Evolutionary conservation across 2,329 filamentous ascomycete genomes (phyloP).

Genomic region (Aspergillus japonicus): DNA sequence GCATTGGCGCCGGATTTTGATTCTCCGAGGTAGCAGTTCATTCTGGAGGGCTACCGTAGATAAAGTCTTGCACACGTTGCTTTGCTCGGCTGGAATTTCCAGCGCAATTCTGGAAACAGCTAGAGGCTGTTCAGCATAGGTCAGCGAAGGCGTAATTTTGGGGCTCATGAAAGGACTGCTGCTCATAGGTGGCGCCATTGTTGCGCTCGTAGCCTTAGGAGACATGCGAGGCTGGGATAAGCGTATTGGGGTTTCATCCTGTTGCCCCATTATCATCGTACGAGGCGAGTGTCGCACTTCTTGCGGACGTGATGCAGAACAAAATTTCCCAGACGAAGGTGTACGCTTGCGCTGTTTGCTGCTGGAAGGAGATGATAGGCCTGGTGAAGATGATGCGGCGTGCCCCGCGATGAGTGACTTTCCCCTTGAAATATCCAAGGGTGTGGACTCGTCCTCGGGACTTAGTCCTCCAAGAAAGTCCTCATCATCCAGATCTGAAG

Average conservation of each 20-base stretch:
- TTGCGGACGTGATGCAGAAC: slow-evolving; percentile 28
- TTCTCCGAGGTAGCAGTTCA: slow-evolving; percentile 37
- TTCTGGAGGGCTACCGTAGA: slow-evolving; percentile 39
- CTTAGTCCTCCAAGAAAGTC: slow-evolving; percentile 45
- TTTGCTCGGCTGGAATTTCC: background rate
- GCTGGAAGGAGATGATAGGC: slow-evolving; percentile 27
- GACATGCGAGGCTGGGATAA: slow-evolving; percentile 15
- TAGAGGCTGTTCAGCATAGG: background rate
- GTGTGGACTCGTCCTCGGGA: slow-evolving; percentile 48
- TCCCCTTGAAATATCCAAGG: slow-evolving; percentile 37
- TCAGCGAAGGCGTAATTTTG: slow-evolving; percentile 10
- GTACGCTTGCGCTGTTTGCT: slow-evolving; percentile 40
- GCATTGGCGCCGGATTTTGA: slow-evolving; percentile 25
- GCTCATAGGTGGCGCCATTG: slow-evolving; percentile 40
- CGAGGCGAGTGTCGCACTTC: slow-evolving; percentile 21
- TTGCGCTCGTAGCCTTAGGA: slow-evolving; percentile 33
- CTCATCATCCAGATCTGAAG: slow-evolving; percentile 38
- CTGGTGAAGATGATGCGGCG: slow-evolving; percentile 22
- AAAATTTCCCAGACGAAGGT: slow-evolving; percentile 26
- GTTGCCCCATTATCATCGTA: slow-evolving; percentile 7
- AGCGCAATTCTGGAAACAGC: background rate
- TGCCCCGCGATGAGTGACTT: slow-evolving; percentile 30
- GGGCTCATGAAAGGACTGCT: slow-evolving; percentile 31
- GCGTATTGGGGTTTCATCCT: background rate
- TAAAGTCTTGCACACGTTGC: slow-evolving; percentile 21